phyloP scores from a whole-genome alignment of 371 early-diverging fungal species.

The Smittium culicis region DNA sequence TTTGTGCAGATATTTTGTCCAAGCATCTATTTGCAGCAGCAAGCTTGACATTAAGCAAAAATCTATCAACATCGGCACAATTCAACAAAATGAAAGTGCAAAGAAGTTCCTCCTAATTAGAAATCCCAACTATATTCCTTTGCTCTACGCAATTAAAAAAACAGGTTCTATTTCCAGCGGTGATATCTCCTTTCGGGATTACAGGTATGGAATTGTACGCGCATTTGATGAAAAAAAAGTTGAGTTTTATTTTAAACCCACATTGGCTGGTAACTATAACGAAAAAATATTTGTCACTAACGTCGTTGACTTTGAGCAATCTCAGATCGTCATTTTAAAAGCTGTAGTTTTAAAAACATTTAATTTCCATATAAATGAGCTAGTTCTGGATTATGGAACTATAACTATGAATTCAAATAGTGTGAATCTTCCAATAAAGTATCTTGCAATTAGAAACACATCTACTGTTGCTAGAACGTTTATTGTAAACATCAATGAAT shows the following conservation, averaged over 20 bases:
- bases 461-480: constrained; percentile 67
- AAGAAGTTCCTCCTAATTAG: constrained; percentile 79
- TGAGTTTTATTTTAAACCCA: constrained; percentile 83
- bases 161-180: constrained; percentile 92
- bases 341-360: constrained; percentile 81
- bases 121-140: constrained; percentile 78
- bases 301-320: constrained; percentile 69
- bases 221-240: constrained; percentile 85
- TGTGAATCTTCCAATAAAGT: neutral
- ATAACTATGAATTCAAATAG: constrained; percentile 11
- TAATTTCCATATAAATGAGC: constrained; percentile 67
- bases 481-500: constrained; percentile 56
- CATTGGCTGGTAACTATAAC: constrained; percentile 67
- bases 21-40: constrained; percentile 67
- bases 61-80: constrained; percentile 88
- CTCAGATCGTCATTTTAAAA: constrained; percentile 68
- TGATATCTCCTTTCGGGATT: constrained; percentile 55
- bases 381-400: constrained; percentile 61
- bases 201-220: constrained; percentile 73
- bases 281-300: constrained; percentile 84
- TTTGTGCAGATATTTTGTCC: constrained; percentile 81
- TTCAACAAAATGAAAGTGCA: constrained; percentile 76
- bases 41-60: constrained; percentile 89
- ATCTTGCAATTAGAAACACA: constrained; percentile 61
- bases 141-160: constrained; percentile 83